Evolutionary conservation across 2,329 filamentous ascomycete genomes (phyloP).

Genomic region (Pseudogymnoascus sp.): DNA sequence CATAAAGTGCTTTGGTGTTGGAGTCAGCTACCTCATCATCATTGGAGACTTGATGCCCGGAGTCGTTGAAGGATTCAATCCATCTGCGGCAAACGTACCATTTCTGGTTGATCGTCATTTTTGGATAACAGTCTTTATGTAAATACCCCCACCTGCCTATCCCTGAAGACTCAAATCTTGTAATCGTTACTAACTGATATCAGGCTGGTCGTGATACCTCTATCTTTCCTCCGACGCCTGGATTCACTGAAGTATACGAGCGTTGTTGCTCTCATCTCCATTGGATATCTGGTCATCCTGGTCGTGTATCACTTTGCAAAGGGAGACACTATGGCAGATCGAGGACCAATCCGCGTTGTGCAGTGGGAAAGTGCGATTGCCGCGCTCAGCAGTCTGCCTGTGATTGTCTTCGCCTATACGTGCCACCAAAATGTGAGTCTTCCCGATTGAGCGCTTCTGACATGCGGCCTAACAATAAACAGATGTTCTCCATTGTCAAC

Average conservation of each 20-base stretch:
- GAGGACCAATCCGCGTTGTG: slow-evolving; percentile 69
- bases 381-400: slow-evolving; percentile 78
- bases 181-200: slow-evolving; percentile 17
- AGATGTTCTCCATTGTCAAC: slow-evolving; percentile 99
- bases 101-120: slow-evolving; percentile 89
- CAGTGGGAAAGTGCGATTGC: slow-evolving; percentile 73
- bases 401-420: slow-evolving; percentile 98
- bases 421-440: slow-evolving; percentile 86
- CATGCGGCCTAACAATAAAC: slow-evolving; percentile 27
- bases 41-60: slow-evolving; percentile 98
- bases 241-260: slow-evolving; percentile 98
- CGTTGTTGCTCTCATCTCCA: slow-evolving; percentile 81
- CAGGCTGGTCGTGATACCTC: slow-evolving; percentile 83
- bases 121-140: slow-evolving; percentile 98
- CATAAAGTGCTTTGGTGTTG: slow-evolving; percentile 96
- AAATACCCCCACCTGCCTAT: slow-evolving; percentile 27
- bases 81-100: slow-evolving; percentile 53
- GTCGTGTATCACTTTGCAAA: slow-evolving; percentile 86
- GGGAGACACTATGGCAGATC: slow-evolving; percentile 67
- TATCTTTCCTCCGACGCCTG: slow-evolving; percentile 83
- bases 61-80: slow-evolving; percentile 75
- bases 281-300: slow-evolving; percentile 86
- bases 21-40: slow-evolving; percentile 95
- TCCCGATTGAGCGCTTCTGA: background rate
- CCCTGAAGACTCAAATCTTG: background rate